These are phyloP conservation scores for Zasmidium citrigriseum DNA, from an alignment of 2,329 filamentous ascomycete genomes.

Conservation along the genomic window DNA sequence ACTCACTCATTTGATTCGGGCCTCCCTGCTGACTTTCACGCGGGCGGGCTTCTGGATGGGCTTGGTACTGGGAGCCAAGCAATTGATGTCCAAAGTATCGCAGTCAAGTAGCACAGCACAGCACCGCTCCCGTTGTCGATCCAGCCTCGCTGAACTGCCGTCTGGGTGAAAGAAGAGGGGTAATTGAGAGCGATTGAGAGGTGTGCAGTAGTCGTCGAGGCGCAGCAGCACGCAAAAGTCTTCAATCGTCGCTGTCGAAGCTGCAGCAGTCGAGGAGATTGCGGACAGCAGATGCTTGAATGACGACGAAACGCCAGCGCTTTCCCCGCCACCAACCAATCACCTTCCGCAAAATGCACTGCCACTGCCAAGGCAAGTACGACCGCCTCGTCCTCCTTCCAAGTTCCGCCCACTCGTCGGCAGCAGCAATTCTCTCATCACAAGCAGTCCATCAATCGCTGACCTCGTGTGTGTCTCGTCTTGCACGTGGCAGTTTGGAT, in stretches of 20 bases:
- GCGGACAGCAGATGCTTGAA: not conserved
- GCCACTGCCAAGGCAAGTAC: not conserved
- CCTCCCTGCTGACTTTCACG: not conserved
- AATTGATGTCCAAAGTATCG: not conserved
- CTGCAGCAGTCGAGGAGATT: too few species aligned
- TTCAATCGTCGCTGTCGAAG: too few species aligned
- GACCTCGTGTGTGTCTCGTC: too few species aligned
- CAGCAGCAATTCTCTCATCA: too few species aligned
- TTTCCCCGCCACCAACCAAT: not conserved
- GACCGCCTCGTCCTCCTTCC: too few species aligned
- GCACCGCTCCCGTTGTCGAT: too few species aligned
- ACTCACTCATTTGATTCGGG: constrained; percentile 1
- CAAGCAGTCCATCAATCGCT: too few species aligned
- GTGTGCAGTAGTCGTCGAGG: not conserved
- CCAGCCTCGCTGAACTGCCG: not conserved
- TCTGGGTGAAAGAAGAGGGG: not conserved
- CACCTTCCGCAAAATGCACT: not conserved
- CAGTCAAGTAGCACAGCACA: too few species aligned
- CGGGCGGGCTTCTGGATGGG: not conserved
- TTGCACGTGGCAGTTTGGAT: too few species aligned
- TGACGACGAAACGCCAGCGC: not conserved
- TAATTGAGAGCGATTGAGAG: not conserved
- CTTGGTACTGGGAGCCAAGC: not conserved
- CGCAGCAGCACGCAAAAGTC: too few species aligned
- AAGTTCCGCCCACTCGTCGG: too few species aligned